Evolutionary conservation across 805 yeast genomes (phyloP), one percentile per base, ranked within the genome.

Genomic region (Lachancea fermentati): DNA sequence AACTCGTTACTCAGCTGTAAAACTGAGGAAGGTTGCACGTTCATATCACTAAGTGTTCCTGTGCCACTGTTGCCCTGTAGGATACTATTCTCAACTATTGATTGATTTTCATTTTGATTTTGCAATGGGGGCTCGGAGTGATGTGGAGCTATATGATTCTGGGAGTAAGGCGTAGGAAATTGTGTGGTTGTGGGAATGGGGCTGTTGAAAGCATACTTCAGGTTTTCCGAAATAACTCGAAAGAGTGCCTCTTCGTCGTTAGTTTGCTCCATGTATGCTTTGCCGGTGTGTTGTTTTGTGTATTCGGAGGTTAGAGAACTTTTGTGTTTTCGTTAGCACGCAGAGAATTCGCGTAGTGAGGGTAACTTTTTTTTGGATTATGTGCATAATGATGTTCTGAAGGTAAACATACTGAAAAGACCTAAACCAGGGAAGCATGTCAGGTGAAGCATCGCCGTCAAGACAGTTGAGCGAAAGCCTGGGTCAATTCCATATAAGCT

Each of bases 111-210:
- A 26, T 18, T 8, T 22, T 28, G 36, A 12, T 37, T 22, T 19
- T 14, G 36, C 5, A 13, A 19, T 18, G 16, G 32, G 26, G 26
- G 30, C 12, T 31, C 15, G 32, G 25, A 31, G n/a, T 32, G 32
- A 22, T 37, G 30, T 30, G 40, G 7, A 18, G 19, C 16, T 22
- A 22, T 22, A 24, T 54, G 57, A 28, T 53, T 51, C 19, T 55
- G 48, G 2, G 65, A 56, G 41, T 58, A 60, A 1, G 65, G 65
- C 0, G 65, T 60, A 24, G 65, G 65, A 19, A 59, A 57, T 30
- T 59, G 62, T 7, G 60, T 56, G 13, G 56, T 57, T 7, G 52
- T 47, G 4, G 60, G 63, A 14, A 55, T 30, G 2, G 63, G 63
- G 42, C 63, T 58, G 34, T 57, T 49, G 32, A 58, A 58, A 7